Evolutionary conservation across 2,329 filamentous ascomycete species (phyloP).

Genomic region (Colletotrichum sp.): DNA sequence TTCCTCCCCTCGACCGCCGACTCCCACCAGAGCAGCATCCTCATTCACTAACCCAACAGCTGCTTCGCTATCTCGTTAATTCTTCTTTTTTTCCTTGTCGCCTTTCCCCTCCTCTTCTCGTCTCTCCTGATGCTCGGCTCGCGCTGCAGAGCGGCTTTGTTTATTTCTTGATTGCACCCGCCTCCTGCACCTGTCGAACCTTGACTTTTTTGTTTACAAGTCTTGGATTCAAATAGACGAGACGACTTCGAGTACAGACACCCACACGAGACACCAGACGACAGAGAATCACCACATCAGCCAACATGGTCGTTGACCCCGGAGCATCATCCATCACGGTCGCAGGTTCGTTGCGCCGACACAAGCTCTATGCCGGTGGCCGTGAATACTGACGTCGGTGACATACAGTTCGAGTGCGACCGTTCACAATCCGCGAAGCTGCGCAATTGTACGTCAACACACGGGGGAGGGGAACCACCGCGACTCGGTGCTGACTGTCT

Average conservation of each 20-base stretch:
- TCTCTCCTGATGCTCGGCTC: conserved; percentile 13
- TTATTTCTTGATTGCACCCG: conserved; percentile 19
- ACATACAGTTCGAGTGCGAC: conserved; percentile 67
- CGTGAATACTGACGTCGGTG: background rate
- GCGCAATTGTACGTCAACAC: conserved; percentile 73
- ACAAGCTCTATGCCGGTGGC: background rate
- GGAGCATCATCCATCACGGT: conserved; percentile 65
- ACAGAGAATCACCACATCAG: background rate
- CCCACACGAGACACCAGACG: background rate
- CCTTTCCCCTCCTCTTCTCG: background rate
- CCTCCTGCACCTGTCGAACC: background rate
- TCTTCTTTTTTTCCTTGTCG: background rate
- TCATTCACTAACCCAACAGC: conserved; percentile 12
- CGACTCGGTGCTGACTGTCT: background rate
- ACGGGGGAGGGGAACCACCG: background rate
- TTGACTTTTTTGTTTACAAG: conserved; percentile 16
- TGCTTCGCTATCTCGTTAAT: background rate
- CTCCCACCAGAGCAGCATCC: background rate
- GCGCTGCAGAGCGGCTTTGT: conserved; percentile 21
- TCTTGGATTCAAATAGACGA: background rate
- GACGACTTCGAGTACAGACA: background rate
- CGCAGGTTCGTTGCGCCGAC: conserved; percentile 47
- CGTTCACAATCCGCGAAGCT: conserved; percentile 88
- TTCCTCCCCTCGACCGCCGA: background rate
- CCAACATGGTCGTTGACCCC: conserved; percentile 37